Evolutionary conservation across 768 basidiomycete species (phyloP).

Genomic region (Kwoniella sp.): DNA sequence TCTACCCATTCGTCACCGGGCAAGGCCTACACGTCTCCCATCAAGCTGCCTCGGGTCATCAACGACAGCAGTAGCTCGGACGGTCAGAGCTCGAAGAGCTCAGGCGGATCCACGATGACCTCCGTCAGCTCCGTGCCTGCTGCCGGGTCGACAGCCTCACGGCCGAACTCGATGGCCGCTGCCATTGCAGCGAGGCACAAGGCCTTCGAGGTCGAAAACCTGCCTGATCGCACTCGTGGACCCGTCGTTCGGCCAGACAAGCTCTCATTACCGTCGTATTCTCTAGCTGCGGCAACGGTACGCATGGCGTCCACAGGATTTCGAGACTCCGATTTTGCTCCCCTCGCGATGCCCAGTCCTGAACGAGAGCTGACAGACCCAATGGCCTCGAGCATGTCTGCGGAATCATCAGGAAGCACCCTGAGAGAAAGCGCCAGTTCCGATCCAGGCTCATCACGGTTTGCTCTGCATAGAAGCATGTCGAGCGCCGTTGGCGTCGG

Average conservation of each 20-base stretch:
- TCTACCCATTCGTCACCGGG: conserved; percentile 37
- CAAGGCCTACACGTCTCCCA: conserved; percentile 5
- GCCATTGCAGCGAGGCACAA: conserved; percentile 20
- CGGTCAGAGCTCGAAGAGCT: conserved; percentile 15
- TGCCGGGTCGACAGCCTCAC: conserved; percentile 11
- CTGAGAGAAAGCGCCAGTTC: conserved; percentile 28
- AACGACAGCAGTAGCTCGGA: conserved; percentile 8
- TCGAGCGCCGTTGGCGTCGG: conserved; percentile 52
- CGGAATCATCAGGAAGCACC: background rate
- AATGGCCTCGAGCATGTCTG: conserved; percentile 52
- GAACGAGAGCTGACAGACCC: conserved; percentile 90
- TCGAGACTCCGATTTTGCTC: conserved; percentile 61
- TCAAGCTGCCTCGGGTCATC: background rate
- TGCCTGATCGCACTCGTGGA: conserved; percentile 2
- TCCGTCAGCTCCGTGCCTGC: conserved; percentile 29
- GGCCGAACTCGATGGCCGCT: conserved; percentile 12
- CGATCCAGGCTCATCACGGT: conserved; percentile 47
- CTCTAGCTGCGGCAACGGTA: conserved; percentile 43
- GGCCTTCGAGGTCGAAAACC: conserved; percentile 27
- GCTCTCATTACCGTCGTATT: conserved; percentile 36
- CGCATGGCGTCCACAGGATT: conserved; percentile 38
- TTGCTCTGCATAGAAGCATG: conserved; percentile 43
- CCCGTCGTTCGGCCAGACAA: conserved; percentile 18
- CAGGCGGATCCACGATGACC: conserved; percentile 22
- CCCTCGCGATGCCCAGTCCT: conserved; percentile 80